Conservation (phyloP, 768 basidiomycete genomes). For the Mycena galopus region DNA sequence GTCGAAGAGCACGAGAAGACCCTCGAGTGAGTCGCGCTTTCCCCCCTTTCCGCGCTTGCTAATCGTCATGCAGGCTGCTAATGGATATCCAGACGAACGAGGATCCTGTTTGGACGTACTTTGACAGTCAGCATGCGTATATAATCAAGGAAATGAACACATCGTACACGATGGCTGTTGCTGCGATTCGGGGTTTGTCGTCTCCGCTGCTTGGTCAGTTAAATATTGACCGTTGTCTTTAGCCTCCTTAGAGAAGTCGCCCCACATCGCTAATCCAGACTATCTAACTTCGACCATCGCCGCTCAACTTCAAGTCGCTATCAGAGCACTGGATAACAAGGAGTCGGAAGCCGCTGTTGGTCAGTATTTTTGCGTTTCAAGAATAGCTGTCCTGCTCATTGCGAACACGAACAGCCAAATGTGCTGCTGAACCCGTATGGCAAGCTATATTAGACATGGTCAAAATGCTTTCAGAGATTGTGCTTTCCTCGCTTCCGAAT, state of each 20-base stretch:
- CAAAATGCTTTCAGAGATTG: constrained; percentile 88
- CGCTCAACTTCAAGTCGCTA: constrained; percentile 70
- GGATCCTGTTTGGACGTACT: constrained; percentile 96
- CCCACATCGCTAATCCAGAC: constrained; percentile 52
- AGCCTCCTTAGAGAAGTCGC: constrained; percentile 64
- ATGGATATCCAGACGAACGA: constrained; percentile 88
- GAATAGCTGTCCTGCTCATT: background rate
- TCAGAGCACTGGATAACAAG: constrained; percentile 72
- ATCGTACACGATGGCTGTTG: constrained; percentile 65
- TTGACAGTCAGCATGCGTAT: constrained; percentile 92
- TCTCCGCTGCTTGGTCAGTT: constrained; percentile 13
- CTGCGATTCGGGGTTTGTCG: constrained; percentile 64
- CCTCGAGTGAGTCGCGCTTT: constrained; percentile 79
- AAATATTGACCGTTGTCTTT: constrained; percentile 22
- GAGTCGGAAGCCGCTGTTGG: constrained; percentile 73
- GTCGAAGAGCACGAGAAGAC: constrained; percentile 98
- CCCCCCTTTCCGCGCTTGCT: constrained; percentile 20
- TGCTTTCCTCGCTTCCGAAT: constrained; percentile 87
- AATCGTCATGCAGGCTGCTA: constrained; percentile 70
- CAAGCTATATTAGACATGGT: constrained; percentile 81
- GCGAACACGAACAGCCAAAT: constrained; percentile 67
- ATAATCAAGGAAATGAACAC: constrained; percentile 84
- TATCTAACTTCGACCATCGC: constrained; percentile 60
- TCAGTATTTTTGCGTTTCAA: constrained; percentile 46
- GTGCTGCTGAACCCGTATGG: constrained; percentile 85